Evolutionary conservation across 257 asterid species (phyloP).

Genomic region (Przewalskia tangutica): DNA sequence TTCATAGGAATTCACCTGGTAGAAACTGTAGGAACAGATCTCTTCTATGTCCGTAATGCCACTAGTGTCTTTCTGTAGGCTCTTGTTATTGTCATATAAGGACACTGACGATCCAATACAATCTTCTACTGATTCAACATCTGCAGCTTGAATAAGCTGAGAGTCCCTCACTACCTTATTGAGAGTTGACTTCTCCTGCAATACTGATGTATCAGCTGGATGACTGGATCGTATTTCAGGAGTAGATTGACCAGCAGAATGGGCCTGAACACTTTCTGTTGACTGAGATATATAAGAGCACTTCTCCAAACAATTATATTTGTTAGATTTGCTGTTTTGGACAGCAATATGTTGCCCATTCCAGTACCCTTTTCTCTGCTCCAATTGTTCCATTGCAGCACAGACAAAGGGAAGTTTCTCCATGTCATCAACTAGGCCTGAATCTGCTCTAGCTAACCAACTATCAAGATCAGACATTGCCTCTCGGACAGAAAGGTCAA

Average conservation of each 20-base stretch:
- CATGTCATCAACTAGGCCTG: constrained; percentile 90
- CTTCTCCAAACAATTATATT: background rate
- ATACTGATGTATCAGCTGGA: constrained; percentile 16
- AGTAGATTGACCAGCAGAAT: constrained; percentile 10
- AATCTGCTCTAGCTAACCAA: constrained; percentile 91
- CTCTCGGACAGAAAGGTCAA: constrained; percentile 68
- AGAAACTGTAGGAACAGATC: constrained; percentile 56
- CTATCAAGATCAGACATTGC: constrained; percentile 79
- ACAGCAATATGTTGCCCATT: constrained; percentile 36
- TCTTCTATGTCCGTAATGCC: constrained; percentile 30
- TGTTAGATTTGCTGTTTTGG: constrained; percentile 14
- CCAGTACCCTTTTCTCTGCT: constrained; percentile 73
- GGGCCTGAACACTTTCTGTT: constrained; percentile 5
- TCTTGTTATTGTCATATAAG: constrained; percentile 22
- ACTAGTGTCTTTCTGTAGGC: constrained; percentile 12
- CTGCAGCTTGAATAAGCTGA: constrained; percentile 26
- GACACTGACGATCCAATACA: constrained; percentile 31
- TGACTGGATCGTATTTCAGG: constrained; percentile 10
- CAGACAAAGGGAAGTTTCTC: constrained; percentile 87
- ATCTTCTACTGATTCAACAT: constrained; percentile 25
- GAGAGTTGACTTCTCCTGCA: constrained; percentile 22
- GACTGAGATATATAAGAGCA: constrained; percentile 28
- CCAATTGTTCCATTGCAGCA: constrained; percentile 75
- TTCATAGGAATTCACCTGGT: constrained; percentile 52
- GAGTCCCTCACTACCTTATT: constrained; percentile 21